Evolutionary conservation across 2,329 filamentous ascomycete genomes (phyloP).

Genomic region (Sporothrix humicola): DNA sequence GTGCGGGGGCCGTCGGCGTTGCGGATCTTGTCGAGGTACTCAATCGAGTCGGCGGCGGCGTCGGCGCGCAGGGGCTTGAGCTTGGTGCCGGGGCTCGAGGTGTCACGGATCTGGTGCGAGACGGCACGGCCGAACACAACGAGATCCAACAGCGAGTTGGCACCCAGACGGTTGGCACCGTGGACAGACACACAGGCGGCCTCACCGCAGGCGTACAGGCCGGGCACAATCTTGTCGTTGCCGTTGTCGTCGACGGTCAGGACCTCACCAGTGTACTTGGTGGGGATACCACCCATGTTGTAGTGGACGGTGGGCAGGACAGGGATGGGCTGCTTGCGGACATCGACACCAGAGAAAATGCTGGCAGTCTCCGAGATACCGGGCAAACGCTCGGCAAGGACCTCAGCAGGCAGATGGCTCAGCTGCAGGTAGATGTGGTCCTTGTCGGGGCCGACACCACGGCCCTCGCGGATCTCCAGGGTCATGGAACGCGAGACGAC

Average conservation of each 20-base stretch:
- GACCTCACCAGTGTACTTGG: constrained; percentile 96
- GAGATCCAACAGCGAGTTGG: constrained; percentile 96
- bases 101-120: constrained; percentile 95
- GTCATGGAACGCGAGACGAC: constrained; percentile 98
- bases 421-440: constrained; percentile 99
- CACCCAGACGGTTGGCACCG: constrained; percentile 95
- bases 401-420: constrained; percentile 88
- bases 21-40: constrained; percentile 82
- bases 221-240: constrained; percentile 90
- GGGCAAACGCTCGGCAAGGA: constrained; percentile 93
- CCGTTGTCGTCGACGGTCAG: constrained; percentile 84
- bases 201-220: constrained; percentile 95
- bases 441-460: constrained; percentile 95
- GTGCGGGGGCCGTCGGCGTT: constrained; percentile 83
- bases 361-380: constrained; percentile 98
- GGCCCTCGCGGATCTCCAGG: constrained; percentile 95
- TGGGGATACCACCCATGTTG: constrained; percentile 99
- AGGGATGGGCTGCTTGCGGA: constrained; percentile 94
- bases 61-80: constrained; percentile 82
- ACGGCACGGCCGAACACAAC: constrained; percentile 98
- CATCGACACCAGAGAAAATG: constrained; percentile 96
- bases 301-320: constrained; percentile 98
- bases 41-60: constrained; percentile 85
- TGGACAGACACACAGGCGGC: constrained; percentile 97
- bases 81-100: constrained; percentile 80